A percentile compares a stretch with the other conserved stretches of the same genome.
phyloP scores from a whole-genome alignment of 1,139 yeast genomes.

The Lodderomyces elongisporus region DNA sequence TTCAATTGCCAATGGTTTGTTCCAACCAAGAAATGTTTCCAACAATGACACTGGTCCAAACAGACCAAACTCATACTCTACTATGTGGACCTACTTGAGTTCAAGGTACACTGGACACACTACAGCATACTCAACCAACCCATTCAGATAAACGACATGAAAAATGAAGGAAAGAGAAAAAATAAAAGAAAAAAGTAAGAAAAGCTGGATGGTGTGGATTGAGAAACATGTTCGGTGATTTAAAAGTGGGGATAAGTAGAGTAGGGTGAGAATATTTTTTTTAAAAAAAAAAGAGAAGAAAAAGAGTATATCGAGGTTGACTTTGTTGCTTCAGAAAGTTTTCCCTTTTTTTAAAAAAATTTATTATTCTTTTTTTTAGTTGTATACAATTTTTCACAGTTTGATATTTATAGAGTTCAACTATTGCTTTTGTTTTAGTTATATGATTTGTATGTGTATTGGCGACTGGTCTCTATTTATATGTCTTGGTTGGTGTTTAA shows the following conservation, averaged over 20 bases:
- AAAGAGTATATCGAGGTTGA: background rate
- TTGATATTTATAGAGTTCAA: no score
- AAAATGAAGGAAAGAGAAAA: constrained; percentile 1
- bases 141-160: constrained; percentile 24
- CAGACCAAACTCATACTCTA: constrained; percentile 42
- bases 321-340: background rate
- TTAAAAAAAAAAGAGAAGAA: background rate
- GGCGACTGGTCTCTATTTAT: no score
- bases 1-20: constrained; percentile 61
- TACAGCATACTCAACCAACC: constrained; percentile 59
- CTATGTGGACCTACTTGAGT: constrained; percentile 42
- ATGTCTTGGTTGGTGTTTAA: no score
- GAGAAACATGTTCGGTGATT: no score
- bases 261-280: background rate
- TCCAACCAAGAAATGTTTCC: constrained; percentile 80
- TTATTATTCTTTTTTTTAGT: constrained; percentile 2
- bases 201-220: background rate
- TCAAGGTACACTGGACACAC: constrained; percentile 50
- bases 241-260: background rate
- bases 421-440: no score
- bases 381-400: no score
- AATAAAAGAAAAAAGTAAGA: constrained; percentile 1
- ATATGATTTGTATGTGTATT: no score
- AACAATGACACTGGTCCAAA: constrained; percentile 77
- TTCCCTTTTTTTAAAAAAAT: background rate